These are phyloP conservation scores for Laetiporus sulphureus DNA, from an alignment of 1,284 basidiomycete genomes.

Conservation along the genomic window DNA sequence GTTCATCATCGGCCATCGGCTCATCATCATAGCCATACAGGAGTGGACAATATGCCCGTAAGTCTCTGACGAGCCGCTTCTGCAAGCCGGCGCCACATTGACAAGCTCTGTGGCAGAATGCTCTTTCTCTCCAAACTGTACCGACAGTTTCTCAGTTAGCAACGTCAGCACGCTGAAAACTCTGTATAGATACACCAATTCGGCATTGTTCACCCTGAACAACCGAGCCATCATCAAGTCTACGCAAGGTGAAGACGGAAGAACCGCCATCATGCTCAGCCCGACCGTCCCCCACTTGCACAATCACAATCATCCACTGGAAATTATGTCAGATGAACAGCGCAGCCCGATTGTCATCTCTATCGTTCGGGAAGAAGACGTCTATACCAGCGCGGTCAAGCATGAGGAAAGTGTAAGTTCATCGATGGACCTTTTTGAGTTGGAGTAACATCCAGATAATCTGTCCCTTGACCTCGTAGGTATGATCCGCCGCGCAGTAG, in stretches of 20 bases:
- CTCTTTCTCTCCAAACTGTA: constrained; percentile 2
- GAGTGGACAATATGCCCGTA: neutral
- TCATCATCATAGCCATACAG: neutral
- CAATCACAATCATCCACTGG: neutral
- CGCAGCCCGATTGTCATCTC: neutral
- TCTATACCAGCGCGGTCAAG: neutral
- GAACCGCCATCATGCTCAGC: neutral
- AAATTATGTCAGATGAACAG: neutral
- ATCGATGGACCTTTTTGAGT: too few species aligned
- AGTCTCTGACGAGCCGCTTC: neutral
- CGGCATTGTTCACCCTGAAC: neutral
- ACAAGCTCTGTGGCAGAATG: neutral
- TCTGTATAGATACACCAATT: constrained; percentile 1
- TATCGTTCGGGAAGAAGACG: neutral
- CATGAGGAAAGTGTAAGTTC: too few species aligned
- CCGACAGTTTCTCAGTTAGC: neutral
- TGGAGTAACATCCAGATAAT: too few species aligned
- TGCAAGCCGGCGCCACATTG: neutral
- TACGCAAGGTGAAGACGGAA: neutral
- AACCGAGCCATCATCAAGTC: constrained; percentile 1
- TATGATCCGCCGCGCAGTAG: too few species aligned
- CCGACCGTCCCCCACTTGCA: too few species aligned
- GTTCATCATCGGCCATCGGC: neutral
- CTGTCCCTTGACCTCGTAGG: too few species aligned
- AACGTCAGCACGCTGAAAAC: neutral